Evolutionary conservation across 148 eudicot species (phyloP), one percentile per base, ranked within the genome.

Genomic region (Chenopodium berlandieri): DNA sequence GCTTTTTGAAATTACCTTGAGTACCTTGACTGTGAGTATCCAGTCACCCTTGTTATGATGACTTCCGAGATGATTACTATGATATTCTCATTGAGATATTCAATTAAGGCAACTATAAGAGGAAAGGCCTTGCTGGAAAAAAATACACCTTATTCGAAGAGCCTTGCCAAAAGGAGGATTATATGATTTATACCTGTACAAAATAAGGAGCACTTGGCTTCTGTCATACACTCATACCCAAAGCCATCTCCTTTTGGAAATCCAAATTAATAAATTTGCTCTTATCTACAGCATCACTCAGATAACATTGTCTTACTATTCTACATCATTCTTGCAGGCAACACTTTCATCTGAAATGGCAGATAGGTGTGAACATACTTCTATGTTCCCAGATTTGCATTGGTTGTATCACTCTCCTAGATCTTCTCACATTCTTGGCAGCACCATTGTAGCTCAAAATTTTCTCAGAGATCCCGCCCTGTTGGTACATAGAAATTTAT

Each of bases 261-360:
- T 1, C 52, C 52, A 9, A 48, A 48, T 48, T 48, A 0, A 10
- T 2, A 12, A 11, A 23, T 1, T 64, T 23, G 23, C 30, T 64
- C 68, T 64, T 16, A 8, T n/a, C 23, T 7, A 23, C 31, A 31
- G 0, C 46, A 4, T 4, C 52, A 48, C 0, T 69, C 34, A 34
- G 22, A 69, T 20, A 14, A 20, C 47, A 5, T 31, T 68, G 13
- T 69, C 44, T 69, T 10, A 69, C 12, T 31, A 19, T 34, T 69
- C n/a, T 69, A 23, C 66, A 30, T 2, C 16, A 50, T 78, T 67
- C 34, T 78, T 78, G 65, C 69, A 60, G 63, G 63, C 12, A 34
- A 64, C 23, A 48, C 6, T 32, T 30, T 17, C 13, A 31, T 34
- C 37, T 50, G 46, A 74, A 81, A 75, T 81, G 83, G 75, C 50